Evolutionary conservation across 805 yeast genomes (phyloP).

Genomic region (Starmerella apis): DNA sequence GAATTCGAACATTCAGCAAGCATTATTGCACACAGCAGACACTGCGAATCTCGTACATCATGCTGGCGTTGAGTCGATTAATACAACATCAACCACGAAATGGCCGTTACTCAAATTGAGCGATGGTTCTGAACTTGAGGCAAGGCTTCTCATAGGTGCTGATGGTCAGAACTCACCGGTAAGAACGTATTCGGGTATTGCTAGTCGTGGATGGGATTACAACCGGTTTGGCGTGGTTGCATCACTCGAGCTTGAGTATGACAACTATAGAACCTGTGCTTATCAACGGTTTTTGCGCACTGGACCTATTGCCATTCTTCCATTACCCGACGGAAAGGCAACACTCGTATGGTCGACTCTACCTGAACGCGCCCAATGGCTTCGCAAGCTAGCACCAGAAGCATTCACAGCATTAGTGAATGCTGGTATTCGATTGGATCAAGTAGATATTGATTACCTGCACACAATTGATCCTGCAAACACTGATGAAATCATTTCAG

Average conservation of each 20-base stretch:
- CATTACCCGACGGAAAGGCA: conserved; percentile 77
- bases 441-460: conserved; percentile 64
- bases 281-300: conserved; percentile 88
- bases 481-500: conserved; percentile 46
- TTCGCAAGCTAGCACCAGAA: conserved; percentile 48
- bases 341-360: conserved; percentile 90
- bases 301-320: conserved; percentile 88
- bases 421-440: conserved; percentile 74
- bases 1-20: conserved; percentile 70
- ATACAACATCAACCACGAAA: background rate
- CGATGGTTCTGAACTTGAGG: conserved; percentile 51
- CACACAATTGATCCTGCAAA: conserved; percentile 36
- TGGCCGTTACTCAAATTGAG: conserved; percentile 73
- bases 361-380: conserved; percentile 56
- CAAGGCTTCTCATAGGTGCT: conserved; percentile 82
- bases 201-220: conserved; percentile 87
- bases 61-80: conserved; percentile 35
- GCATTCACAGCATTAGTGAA: conserved; percentile 63
- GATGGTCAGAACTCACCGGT: conserved; percentile 96
- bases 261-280: conserved; percentile 61
- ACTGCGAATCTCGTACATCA: conserved; percentile 26
- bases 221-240: conserved; percentile 88
- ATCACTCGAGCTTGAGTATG: conserved; percentile 62
- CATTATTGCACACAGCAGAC: conserved; percentile 33
- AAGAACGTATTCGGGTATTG: conserved; percentile 66